Percentiles rank a stretch among this genome's conserved stretches.
phyloP scores from a whole-genome alignment of 2,329 filamentous ascomycete species.

The Pseudogymnoascus sp. region DNA sequence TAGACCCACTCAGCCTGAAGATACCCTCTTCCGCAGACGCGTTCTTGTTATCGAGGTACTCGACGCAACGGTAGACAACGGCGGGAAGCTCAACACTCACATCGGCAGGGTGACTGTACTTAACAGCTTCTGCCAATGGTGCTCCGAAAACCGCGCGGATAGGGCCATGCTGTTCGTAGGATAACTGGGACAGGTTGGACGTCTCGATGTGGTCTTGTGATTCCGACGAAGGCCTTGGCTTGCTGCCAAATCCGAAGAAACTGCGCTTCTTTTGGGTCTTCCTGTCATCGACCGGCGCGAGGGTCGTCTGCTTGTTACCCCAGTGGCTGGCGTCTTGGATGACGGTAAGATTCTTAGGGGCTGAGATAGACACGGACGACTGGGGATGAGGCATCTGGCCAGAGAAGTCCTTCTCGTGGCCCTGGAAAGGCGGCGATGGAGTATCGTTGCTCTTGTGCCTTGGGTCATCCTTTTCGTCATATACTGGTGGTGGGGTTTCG shows the following conservation, averaged over 20 bases:
- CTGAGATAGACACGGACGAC: constrained; percentile 60
- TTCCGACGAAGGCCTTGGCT: constrained; percentile 50
- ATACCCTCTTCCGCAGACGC: constrained; percentile 87
- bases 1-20: constrained; percentile 94
- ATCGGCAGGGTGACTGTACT: constrained; percentile 65
- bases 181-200: constrained; percentile 35
- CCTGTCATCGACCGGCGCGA: constrained; percentile 60
- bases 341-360: constrained; percentile 71
- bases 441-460: constrained; percentile 25
- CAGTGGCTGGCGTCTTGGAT: constrained; percentile 78
- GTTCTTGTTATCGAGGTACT: constrained; percentile 79
- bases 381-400: constrained; percentile 25
- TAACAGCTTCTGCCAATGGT: constrained; percentile 76
- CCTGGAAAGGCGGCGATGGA: constrained; percentile 25
- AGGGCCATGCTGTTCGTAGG: constrained; percentile 42
- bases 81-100: constrained; percentile 72
- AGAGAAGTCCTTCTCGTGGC: constrained; percentile 24
- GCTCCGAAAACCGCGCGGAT: constrained; percentile 75
- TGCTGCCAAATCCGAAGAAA: constrained; percentile 62
- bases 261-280: constrained; percentile 67
- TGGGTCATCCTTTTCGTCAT: constrained; percentile 26
- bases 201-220: constrained; percentile 46
- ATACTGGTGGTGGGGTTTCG: constrained; percentile 15
- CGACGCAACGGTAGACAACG: constrained; percentile 90
- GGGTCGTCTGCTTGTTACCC: constrained; percentile 63